Conservation (phyloP, 2,329 filamentous ascomycete genomes). For the Westerdykella sp. region DNA sequence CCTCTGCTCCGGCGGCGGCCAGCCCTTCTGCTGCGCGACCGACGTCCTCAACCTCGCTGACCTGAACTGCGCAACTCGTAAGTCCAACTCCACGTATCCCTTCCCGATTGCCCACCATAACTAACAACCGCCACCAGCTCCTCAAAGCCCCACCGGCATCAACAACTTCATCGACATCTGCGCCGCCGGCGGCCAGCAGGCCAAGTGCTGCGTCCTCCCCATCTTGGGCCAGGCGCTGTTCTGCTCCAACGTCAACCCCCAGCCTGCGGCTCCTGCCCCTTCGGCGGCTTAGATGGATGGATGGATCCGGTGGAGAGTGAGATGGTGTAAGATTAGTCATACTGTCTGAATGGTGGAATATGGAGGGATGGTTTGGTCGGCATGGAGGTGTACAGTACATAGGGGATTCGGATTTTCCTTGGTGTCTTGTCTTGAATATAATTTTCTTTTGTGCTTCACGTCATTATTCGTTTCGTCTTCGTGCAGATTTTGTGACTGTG, state of each 20-base stretch:
- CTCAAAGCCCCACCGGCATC: slow-evolving; percentile 33
- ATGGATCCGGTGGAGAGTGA: too few species aligned
- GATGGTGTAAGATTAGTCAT: too few species aligned
- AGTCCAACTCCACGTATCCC: slow-evolving; percentile 20
- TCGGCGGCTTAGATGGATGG: too few species aligned
- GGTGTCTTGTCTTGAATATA: too few species aligned
- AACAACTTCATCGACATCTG: slow-evolving; percentile 45
- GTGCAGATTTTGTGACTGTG: too few species aligned
- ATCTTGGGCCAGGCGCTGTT: slow-evolving; percentile 41
- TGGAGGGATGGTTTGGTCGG: too few species aligned
- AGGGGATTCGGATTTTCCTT: too few species aligned
- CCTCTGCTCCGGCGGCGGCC: slow-evolving; percentile 30
- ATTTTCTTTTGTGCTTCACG: too few species aligned
- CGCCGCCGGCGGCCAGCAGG: slow-evolving; percentile 47
- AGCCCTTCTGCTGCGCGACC: slow-evolving; percentile 55
- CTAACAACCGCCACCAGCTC: slow-evolving; percentile 24
- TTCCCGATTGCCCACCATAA: slow-evolving; percentile 7
- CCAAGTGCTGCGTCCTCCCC: slow-evolving; percentile 53
- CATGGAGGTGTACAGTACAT: too few species aligned
- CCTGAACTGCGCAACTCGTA: slow-evolving; percentile 53
- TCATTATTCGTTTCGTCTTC: too few species aligned
- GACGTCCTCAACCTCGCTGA: slow-evolving; percentile 54
- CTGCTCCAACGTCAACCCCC: slow-evolving; percentile 32
- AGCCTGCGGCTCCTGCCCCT: slow-evolving; percentile 5
- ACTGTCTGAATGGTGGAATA: too few species aligned